These are phyloP conservation scores for Favolaschia claudopus DNA, from an alignment of 768 basidiomycete species.

Conservation along the genomic window DNA sequence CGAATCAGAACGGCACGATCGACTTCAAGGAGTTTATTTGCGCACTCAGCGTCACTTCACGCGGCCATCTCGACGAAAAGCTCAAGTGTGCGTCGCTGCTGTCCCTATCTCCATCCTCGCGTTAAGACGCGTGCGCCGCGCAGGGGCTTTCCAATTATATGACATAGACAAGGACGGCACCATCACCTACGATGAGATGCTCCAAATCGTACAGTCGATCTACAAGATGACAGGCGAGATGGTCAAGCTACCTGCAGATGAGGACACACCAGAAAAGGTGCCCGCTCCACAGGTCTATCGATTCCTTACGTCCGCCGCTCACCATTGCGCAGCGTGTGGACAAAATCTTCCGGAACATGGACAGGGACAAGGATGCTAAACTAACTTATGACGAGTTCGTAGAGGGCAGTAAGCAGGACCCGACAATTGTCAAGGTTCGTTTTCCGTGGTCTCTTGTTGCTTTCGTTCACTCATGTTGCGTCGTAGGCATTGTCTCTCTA, in stretches of 20 bases:
- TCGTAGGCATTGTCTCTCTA: constrained; percentile 90
- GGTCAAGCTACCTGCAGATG: constrained; percentile 97
- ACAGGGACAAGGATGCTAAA: constrained; percentile 91
- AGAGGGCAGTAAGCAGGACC: constrained; percentile 98
- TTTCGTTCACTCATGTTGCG: constrained; percentile 20
- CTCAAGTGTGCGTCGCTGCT: constrained; percentile 80
- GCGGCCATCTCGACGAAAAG: constrained; percentile 96
- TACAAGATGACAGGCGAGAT: constrained; percentile 99
- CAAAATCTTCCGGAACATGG: constrained; percentile 99
- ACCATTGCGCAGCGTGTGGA: constrained; percentile 79
- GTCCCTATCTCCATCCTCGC: constrained; percentile 12
- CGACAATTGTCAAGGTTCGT: constrained; percentile 96
- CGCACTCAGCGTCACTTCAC: constrained; percentile 92
- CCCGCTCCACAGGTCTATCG: constrained; percentile 13
- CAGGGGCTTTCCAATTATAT: constrained; percentile 99
- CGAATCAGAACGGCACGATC: constrained; percentile 95
- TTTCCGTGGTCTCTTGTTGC: background rate
- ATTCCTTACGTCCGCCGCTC: constrained; percentile 7
- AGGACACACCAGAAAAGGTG: constrained; percentile 99
- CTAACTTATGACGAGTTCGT: constrained; percentile 97
- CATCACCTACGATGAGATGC: constrained; percentile 99
- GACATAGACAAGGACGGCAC: constrained; percentile 98
- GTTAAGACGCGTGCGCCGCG: constrained; percentile 28
- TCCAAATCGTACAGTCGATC: constrained; percentile 96
- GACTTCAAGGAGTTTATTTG: constrained; percentile 99